Evolutionary conservation across 1,284 basidiomycete genomes (phyloP), one percentile per base, ranked within the genome.

Genomic region (Athelia sp.): DNA sequence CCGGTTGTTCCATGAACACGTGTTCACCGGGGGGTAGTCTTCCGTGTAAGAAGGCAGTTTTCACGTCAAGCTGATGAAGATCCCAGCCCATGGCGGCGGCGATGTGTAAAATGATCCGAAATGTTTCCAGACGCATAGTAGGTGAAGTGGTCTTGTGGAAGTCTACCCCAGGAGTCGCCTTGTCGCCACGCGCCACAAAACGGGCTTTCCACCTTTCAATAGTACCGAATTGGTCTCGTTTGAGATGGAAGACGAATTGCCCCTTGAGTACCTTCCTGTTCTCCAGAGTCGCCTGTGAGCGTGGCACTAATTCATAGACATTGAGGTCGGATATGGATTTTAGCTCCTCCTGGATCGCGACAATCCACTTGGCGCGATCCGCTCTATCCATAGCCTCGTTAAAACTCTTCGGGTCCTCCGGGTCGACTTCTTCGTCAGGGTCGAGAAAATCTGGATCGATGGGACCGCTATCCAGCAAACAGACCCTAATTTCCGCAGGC

Each of bases 1-100:
- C 42, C 0, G 68, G 71, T 48, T 72, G 70, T 17, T 66, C 53
- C 57, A 75, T 63, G 50, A 70, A 74, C 29, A 74, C 58, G 1
- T 62, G 58, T 43, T 75, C 69, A 1, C 71, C 59, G 4, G 60
- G 49, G 17, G 56, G 54, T 0, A 80, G 61, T 0, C 61, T 40
- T 1, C 70, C 71, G 55, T 75, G 68, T 0, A 76, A 61, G 53
- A 71, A 80, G 0, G 76, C 74, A 0, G 67, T 74, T 32, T 74
- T 73, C 42, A 80, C 60, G 51, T 82, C 72, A 2, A 75, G 58
- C 36, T 74, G 70, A 22, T 66, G 59, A 1, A 70, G 47, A n/a
- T 71, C 65, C 62, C 71, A 72, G 43, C 65, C 61, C 0, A 58
- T 44, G 2, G 47, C 15, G 11, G 70, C 68, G 6, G 68, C 72